A percentile compares a stretch with the other conserved stretches of the same genome.
Conservation (phyloP, 805 yeast genomes). For the Monosporozyma aquatica region DNA sequence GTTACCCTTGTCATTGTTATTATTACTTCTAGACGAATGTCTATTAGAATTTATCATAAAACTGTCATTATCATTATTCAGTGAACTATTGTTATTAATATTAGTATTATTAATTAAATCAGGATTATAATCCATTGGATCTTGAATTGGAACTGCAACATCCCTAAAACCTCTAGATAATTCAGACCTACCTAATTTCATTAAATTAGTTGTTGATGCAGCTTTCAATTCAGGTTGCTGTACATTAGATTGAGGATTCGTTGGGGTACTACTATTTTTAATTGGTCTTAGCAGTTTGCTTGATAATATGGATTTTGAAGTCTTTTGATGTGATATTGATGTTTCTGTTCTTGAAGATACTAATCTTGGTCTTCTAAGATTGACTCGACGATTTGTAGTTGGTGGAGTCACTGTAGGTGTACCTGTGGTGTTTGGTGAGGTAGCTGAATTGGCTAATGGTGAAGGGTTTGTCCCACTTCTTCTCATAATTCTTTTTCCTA, state of each 20-base stretch:
- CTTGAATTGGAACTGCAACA: background rate
- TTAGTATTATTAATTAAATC: background rate
- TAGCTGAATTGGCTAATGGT: background rate
- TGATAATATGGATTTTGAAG: background rate
- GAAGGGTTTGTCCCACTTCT: background rate
- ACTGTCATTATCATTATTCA: background rate
- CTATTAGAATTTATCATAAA: background rate
- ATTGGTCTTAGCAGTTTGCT: background rate
- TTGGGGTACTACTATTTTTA: background rate
- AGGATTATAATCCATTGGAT: background rate
- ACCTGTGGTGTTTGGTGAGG: no score
- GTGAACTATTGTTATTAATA: no score
- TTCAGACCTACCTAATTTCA: conserved; percentile 2
- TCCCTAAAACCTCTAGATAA: conserved; percentile 1
- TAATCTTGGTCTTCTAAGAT: background rate
- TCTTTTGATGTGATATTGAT: background rate
- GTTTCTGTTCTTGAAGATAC: background rate
- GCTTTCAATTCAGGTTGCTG: conserved; percentile 14
- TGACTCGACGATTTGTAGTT: background rate
- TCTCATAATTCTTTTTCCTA: background rate
- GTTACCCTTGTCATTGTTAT: background rate
- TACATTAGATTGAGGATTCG: background rate
- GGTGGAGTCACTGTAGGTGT: background rate
- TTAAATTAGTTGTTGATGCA: conserved; percentile 13
- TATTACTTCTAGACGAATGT: conserved; percentile 2